Evolutionary conservation across 2,329 filamentous ascomycete species (phyloP), one percentile per base, ranked within the genome.

Genomic region (Penicillium hordei): DNA sequence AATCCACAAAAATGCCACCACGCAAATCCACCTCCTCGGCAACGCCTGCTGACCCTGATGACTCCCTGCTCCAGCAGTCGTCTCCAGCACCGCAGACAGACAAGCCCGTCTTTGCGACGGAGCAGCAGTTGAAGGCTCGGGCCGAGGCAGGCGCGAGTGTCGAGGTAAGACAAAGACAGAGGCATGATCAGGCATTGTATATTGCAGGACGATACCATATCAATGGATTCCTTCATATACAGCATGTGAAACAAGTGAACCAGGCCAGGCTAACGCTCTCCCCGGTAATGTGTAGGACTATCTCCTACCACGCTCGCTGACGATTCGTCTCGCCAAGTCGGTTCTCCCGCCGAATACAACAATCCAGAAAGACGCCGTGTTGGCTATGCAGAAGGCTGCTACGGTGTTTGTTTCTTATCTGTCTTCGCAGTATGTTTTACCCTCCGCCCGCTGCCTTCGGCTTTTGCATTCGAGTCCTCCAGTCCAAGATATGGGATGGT

Each of bases 371-470:
- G 86, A 88, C 74, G 86, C 86, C 12, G 74, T 87, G 4, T 74
- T 86, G 17, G 86, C 86, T 8, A 81, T 88, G 60, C 83, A 84
- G 50, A 88, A 87, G 68, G 84, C 83, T 60, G 85, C 86, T 29
- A 88, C 86, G 4, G 86, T 88, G 4, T 88, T 88, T 71, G 82
- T 88, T 19, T 87, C 83, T 59, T 87, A 87, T 69, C 74, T 87
- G 48, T 82, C 83, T 57, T 81, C 82, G 56, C 79, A 82, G 84
- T 86, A 78, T 59, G 82, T 70, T 43, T 33, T 19, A 27, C 42
- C 23, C 49, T 23, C 25, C 13, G 8, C 45, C 38, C 36, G 29
- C 25, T 33, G 17, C 15, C 27, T 15, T 44, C 19, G 8, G 19
- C 27, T 5, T 38, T n/a, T 29, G 23, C 15, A n/a, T 52, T 31